Evolutionary conservation across 2,329 filamentous ascomycete genomes (phyloP).

Genomic region (Incumbomyces delicatus): DNA sequence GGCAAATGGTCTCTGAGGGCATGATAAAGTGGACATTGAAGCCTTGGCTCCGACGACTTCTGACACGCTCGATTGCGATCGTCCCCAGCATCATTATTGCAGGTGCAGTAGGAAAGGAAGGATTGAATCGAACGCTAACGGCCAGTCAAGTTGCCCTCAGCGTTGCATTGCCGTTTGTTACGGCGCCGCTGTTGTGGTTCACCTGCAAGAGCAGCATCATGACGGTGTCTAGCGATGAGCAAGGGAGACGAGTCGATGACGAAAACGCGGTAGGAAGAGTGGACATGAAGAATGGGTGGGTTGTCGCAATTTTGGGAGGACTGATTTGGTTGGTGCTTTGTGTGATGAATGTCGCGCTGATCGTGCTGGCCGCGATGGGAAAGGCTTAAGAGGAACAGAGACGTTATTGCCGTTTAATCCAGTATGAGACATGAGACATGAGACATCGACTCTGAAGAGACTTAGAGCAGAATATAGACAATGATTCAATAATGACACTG

Average conservation of each 20-base stretch:
- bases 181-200: constrained; percentile 74
- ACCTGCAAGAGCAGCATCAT: constrained; percentile 72
- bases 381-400: constrained; percentile 23
- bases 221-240: constrained; percentile 50
- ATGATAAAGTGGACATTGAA: constrained; percentile 63
- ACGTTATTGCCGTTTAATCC: background rate
- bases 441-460: too few relatives aligned
- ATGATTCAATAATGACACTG: too few relatives aligned
- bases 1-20: constrained; percentile 81
- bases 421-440: background rate
- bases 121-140: constrained; percentile 62
- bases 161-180: constrained; percentile 72
- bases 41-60: constrained; percentile 68
- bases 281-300: constrained; percentile 65
- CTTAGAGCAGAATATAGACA: too few relatives aligned
- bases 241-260: constrained; percentile 5
- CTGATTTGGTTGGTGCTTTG: constrained; percentile 65
- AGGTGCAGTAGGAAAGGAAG: constrained; percentile 61
- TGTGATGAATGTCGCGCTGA: constrained; percentile 67
- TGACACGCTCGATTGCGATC: constrained; percentile 72
- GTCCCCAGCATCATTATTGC: constrained; percentile 76
- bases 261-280: constrained; percentile 22
- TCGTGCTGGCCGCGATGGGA: constrained; percentile 56
- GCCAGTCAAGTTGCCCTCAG: constrained; percentile 70
- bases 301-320: constrained; percentile 48